phyloP scores from a whole-genome alignment of 1,284 basidiomycete genomes.

The Ustilago sp. region DNA sequence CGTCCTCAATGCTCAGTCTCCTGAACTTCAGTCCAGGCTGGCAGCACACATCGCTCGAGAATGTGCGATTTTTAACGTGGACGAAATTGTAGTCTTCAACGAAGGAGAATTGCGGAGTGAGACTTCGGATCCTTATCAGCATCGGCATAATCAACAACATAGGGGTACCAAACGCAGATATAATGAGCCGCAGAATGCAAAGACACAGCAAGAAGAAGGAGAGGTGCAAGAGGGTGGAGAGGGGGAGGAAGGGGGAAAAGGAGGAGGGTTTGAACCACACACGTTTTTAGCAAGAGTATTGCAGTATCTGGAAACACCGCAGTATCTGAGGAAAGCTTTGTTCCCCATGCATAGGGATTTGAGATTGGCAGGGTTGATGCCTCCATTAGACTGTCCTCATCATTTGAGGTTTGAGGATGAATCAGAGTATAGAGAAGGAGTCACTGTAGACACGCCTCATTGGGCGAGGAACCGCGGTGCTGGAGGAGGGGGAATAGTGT shows the following conservation, averaged over 20 bases:
- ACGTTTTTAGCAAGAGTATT: slow-evolving; percentile 64
- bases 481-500: slow-evolving; percentile 21
- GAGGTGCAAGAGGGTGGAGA: slow-evolving; percentile 9
- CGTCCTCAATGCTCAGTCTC: slow-evolving; percentile 67
- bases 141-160: slow-evolving; percentile 32
- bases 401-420: slow-evolving; percentile 66
- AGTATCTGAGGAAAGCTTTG: slow-evolving; percentile 67
- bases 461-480: slow-evolving; percentile 22
- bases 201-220: background rate
- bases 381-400: slow-evolving; percentile 68
- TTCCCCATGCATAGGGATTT: slow-evolving; percentile 69
- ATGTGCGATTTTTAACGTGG: slow-evolving; percentile 69
- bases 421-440: slow-evolving; percentile 65
- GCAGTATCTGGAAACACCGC: slow-evolving; percentile 69
- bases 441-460: slow-evolving; percentile 50
- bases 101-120: slow-evolving; percentile 29
- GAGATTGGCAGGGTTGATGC: slow-evolving; percentile 66
- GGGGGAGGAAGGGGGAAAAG: slow-evolving; percentile 1
- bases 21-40: slow-evolving; percentile 64
- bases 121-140: slow-evolving; percentile 28
- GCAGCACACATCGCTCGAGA: slow-evolving; percentile 67
- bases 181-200: slow-evolving; percentile 7
- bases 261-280: slow-evolving; percentile 54
- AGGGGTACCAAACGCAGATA: slow-evolving; percentile 13
- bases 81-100: slow-evolving; percentile 68